Conservation (phyloP, 495 filamentous ascomycete genomes). For the Annulohypoxylon nitens region DNA sequence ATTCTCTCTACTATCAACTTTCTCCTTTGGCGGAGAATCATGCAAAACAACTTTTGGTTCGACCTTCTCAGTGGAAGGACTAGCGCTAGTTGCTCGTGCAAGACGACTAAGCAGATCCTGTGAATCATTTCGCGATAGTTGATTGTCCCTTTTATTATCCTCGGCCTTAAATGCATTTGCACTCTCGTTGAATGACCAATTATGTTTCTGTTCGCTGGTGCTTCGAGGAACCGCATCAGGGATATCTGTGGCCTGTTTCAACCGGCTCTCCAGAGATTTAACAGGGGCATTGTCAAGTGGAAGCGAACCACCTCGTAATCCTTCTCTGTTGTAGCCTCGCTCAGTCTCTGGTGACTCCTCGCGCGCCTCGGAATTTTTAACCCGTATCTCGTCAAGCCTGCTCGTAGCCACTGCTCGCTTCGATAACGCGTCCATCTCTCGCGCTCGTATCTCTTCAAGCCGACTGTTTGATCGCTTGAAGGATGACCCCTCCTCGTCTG, state of each 20-base stretch:
- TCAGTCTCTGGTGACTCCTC: slow-evolving; percentile 46
- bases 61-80: slow-evolving; percentile 53
- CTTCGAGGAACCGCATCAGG: slow-evolving; percentile 66
- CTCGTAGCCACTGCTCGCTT: slow-evolving; percentile 70
- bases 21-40: slow-evolving; percentile 9
- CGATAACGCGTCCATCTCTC: slow-evolving; percentile 71
- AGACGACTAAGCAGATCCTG: slow-evolving; percentile 74
- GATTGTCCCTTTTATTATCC: slow-evolving; percentile 5
- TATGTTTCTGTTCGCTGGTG: slow-evolving; percentile 15
- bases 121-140: slow-evolving; percentile 66
- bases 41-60: slow-evolving; percentile 26
- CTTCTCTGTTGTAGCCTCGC: slow-evolving; percentile 20
- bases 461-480: slow-evolving; percentile 51
- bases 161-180: slow-evolving; percentile 2
- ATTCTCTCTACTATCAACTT: slow-evolving; percentile 18
- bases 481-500: slow-evolving; percentile 37
- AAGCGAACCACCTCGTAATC: slow-evolving; percentile 22
- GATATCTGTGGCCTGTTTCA: slow-evolving; percentile 58
- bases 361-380: slow-evolving; percentile 62
- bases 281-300: slow-evolving; percentile 31
- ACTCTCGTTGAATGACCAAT: slow-evolving; percentile 10
- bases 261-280: slow-evolving; percentile 50
- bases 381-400: slow-evolving; percentile 69
- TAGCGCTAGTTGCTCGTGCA: slow-evolving; percentile 71
- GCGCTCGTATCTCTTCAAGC: slow-evolving; percentile 68